These are phyloP conservation scores for Lactarius hengduanensis DNA, from an alignment of 768 basidiomycete genomes.

Conservation along the genomic window DNA sequence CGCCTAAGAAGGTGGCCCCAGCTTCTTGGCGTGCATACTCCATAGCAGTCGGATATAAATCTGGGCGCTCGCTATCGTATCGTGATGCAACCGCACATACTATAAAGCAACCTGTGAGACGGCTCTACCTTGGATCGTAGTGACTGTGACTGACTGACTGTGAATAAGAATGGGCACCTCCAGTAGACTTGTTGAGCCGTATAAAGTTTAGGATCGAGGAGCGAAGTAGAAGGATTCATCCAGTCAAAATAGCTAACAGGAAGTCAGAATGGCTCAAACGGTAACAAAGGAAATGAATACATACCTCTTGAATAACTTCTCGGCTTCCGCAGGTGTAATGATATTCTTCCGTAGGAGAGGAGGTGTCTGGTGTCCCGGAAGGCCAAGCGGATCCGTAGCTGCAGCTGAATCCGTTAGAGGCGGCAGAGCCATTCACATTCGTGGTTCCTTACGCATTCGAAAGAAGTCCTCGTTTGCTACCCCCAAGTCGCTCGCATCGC, in stretches of 20 bases:
- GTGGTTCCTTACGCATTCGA: slow-evolving; percentile 37
- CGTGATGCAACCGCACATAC: slow-evolving; percentile 89
- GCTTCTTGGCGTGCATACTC: slow-evolving; percentile 74
- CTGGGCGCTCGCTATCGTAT: slow-evolving; percentile 65
- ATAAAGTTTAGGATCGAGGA: slow-evolving; percentile 82
- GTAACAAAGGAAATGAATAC: slow-evolving; percentile 11
- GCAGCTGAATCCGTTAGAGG: not conserved
- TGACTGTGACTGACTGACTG: slow-evolving; percentile 65
- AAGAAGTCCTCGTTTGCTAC: slow-evolving; percentile 72
- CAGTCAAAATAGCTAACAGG: slow-evolving; percentile 48
- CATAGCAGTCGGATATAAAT: slow-evolving; percentile 69
- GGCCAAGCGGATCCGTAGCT: slow-evolving; percentile 22
- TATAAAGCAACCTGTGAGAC: slow-evolving; percentile 31
- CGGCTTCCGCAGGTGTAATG: slow-evolving; percentile 28
- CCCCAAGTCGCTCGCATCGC: slow-evolving; percentile 34
- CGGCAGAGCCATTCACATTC: not conserved
- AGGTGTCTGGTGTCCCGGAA: slow-evolving; percentile 24
- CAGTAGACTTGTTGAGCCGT: slow-evolving; percentile 79
- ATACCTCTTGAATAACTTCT: slow-evolving; percentile 27
- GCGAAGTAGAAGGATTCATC: slow-evolving; percentile 78
- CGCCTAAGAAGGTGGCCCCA: slow-evolving; percentile 69
- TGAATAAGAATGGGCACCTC: slow-evolving; percentile 89
- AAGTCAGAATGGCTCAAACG: slow-evolving; percentile 5
- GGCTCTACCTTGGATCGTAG: not conserved
- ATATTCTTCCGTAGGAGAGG: slow-evolving; percentile 27